Evolutionary conservation across 371 early-diverging fungal species (phyloP), one percentile per base, ranked within the genome.

Genomic region (Polyrhizophydium stewartii): DNA sequence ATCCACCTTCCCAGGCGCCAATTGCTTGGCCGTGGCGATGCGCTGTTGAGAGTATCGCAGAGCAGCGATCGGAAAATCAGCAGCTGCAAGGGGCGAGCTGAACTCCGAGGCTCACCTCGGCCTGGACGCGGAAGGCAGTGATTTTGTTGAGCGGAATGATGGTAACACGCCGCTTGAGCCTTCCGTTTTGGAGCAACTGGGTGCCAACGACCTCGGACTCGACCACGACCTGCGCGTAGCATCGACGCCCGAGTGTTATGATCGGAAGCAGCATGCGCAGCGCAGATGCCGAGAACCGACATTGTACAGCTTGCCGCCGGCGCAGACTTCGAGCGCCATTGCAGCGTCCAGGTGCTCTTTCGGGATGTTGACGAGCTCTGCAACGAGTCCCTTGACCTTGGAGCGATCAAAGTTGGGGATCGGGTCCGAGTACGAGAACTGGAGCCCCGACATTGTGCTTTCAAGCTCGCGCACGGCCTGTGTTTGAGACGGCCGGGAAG

Each of bases 131-230:
- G 58, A 76, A 82, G 0, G 88, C 80, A 28, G 78, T 73, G 47
- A 99, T 97, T 70, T 96, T 96, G 85, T 95, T 97, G 13, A 99
- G 77, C 9, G 99, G 99, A 61, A 99, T 96, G 32, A 99, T 82
- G 6, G 95, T 97, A 35, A 93, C 90, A n/a, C 95, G 86, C 49
- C 86, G 88, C 49, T 85, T 82, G 9, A 97, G 76, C 46, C 75
- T 79, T 17, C 93, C 93, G 21, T 83, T 75, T 53, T 94, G 86
- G 25, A 99, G 74, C 27, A 99, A 72, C 65, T 89, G 85, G 0
- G 89, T 78, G 27, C 90, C 99, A 3, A 94, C 85, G 5, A 82
- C 79, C 63, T 99, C 98, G 68, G 91, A 85, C 22, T 92, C 89
- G 0, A 99, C 97, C 21, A 99, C 94, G 6, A 97, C 86, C 89